These are phyloP conservation scores for Entelexis sorbosivorans DNA, from an alignment of 1,139 yeast species.

Conservation along the genomic window DNA sequence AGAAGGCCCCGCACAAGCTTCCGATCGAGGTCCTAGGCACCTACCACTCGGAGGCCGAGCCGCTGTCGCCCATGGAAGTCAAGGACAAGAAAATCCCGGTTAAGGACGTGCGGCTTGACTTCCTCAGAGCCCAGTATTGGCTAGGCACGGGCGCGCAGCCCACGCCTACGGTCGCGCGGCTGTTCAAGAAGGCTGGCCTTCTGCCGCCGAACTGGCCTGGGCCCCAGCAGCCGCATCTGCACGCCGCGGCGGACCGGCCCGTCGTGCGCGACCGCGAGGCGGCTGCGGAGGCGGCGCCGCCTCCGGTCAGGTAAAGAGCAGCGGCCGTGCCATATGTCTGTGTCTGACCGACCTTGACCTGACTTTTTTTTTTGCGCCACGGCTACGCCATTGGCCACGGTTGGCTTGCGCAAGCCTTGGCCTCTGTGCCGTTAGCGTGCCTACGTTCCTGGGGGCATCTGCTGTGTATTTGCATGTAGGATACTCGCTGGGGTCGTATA, in stretches of 20 bases:
- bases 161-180: slow-evolving; percentile 63
- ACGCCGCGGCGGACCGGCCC: slow-evolving; percentile 14
- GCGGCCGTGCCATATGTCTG: background rate
- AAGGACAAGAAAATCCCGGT: slow-evolving; percentile 46
- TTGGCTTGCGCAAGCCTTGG: no score
- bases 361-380: no score
- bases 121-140: slow-evolving; percentile 93
- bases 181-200: slow-evolving; percentile 52
- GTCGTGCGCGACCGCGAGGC: slow-evolving; percentile 13
- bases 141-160: slow-evolving; percentile 98
- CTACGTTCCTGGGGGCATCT: no score
- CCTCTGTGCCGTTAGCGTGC: no score
- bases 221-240: slow-evolving; percentile 23
- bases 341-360: no score
- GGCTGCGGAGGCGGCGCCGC: slow-evolving; percentile 18
- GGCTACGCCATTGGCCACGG: no score
- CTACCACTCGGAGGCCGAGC: slow-evolving; percentile 72
- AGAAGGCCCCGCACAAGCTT: slow-evolving; percentile 63
- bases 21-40: slow-evolving; percentile 96
- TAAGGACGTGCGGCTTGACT: slow-evolving; percentile 74
- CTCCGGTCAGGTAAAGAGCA: slow-evolving; percentile 18
- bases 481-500: background rate
- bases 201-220: slow-evolving; percentile 64
- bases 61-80: slow-evolving; percentile 50
- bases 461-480: no score